A percentile compares a stretch with the other conserved stretches of the same genome.
These are phyloP conservation scores for Solanum okadae DNA, from an alignment of 257 asterid species.

Conservation along the genomic window DNA sequence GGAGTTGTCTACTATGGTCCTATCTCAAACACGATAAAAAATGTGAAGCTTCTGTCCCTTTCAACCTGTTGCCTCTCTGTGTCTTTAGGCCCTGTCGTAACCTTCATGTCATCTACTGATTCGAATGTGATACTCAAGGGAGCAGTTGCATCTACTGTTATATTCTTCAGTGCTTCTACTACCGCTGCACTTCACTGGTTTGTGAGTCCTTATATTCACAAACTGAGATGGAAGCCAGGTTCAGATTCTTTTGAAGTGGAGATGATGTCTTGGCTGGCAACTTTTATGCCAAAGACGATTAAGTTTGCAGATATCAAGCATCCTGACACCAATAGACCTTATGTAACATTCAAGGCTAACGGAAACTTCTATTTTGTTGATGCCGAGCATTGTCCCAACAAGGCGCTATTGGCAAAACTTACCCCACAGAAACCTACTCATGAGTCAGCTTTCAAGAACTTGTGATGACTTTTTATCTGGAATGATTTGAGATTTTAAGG, in stretches of 20 bases:
- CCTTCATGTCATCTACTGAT: conserved; percentile 86
- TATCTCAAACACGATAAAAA: conserved; percentile 73
- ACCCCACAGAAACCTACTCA: conserved; percentile 52
- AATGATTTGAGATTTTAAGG: neutral
- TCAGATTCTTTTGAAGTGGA: conserved; percentile 90
- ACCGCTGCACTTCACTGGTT: conserved; percentile 95
- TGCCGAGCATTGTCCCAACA: conserved; percentile 77
- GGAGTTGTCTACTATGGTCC: conserved; percentile 73
- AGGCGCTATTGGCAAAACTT: conserved; percentile 75
- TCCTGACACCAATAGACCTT: conserved; percentile 76
- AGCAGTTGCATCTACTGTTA: conserved; percentile 84
- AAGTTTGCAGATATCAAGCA: conserved; percentile 76
- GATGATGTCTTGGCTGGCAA: conserved; percentile 91
- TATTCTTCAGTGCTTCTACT: conserved; percentile 80
- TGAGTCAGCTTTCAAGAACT: conserved; percentile 65
- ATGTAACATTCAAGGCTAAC: conserved; percentile 74
- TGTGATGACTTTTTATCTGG: conserved; percentile 21
- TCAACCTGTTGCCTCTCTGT: conserved; percentile 95
- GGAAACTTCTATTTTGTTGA: conserved; percentile 65
- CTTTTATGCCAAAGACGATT: conserved; percentile 47
- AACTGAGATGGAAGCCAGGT: conserved; percentile 90
- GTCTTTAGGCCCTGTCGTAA: conserved; percentile 84
- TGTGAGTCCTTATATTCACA: conserved; percentile 88
- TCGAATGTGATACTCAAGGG: conserved; percentile 77
- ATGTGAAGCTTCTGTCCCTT: conserved; percentile 90